These are phyloP conservation scores for Fusarium albosuccineum DNA, from an alignment of 2,329 filamentous ascomycete species.

Conservation along the genomic window DNA sequence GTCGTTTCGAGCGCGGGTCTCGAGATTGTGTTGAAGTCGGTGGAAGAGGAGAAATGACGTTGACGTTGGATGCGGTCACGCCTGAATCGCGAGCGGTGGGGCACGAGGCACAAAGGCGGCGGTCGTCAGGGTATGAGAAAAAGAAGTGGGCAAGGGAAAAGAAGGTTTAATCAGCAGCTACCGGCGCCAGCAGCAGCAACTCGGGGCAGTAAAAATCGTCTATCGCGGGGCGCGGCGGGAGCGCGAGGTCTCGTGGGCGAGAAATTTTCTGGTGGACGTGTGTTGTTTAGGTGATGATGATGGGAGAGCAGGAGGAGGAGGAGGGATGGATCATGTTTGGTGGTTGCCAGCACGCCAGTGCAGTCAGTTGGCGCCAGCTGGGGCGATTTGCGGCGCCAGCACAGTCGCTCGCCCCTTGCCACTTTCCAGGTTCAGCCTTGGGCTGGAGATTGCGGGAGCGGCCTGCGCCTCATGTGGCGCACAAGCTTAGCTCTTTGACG, in stretches of 20 bases:
- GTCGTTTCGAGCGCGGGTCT: conserved; percentile 35
- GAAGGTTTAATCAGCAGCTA: conserved; percentile 34
- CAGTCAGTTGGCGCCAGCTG: conserved; percentile 8
- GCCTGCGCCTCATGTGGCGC: conserved; percentile 39
- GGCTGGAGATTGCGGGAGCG: conserved; percentile 34
- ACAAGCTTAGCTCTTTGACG: conserved; percentile 2
- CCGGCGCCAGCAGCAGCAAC: conserved; percentile 40
- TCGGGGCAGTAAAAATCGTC: conserved; percentile 30
- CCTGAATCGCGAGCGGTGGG: conserved; percentile 49
- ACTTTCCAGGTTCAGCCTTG: conserved; percentile 31
- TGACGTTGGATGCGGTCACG: conserved; percentile 49
- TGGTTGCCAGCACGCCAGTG: conserved; percentile 26
- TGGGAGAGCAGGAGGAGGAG: conserved; percentile 37
- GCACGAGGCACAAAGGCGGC: conserved; percentile 48
- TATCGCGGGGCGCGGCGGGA: conserved; percentile 23
- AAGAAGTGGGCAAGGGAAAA: conserved; percentile 23
- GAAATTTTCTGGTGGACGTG: conserved; percentile 38
- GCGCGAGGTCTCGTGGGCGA: conserved; percentile 29
- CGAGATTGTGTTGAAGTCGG: conserved; percentile 34
- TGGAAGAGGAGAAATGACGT: conserved; percentile 44
- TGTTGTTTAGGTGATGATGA: conserved; percentile 42
- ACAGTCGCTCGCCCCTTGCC: conserved; percentile 23
- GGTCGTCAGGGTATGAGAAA: conserved; percentile 39
- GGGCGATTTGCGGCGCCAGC: conserved; percentile 1
- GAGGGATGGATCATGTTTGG: conserved; percentile 37